Percentiles rank a stretch among this genome's conserved stretches.
These are phyloP conservation scores for Camelina sativa DNA, from an alignment of 345 rosid genomes.

Conservation along the genomic window DNA sequence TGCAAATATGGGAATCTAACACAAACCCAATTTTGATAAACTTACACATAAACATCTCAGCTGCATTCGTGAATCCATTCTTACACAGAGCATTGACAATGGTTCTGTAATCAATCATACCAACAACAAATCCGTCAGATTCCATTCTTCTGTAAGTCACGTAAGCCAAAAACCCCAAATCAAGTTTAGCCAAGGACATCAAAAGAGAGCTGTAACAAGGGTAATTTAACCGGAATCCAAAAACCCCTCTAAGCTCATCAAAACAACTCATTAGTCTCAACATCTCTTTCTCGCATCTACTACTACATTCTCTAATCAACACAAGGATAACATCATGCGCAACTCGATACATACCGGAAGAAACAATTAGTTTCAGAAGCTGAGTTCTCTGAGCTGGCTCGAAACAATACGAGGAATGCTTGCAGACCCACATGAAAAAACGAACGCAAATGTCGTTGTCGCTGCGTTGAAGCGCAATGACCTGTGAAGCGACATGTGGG, in stretches of 20 bases:
- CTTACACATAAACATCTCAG: slow-evolving; percentile 54
- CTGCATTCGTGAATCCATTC: slow-evolving; percentile 49
- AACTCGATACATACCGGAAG: slow-evolving; percentile 43
- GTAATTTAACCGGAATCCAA: slow-evolving; percentile 53
- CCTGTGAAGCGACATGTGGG: slow-evolving; percentile 49
- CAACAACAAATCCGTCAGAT: slow-evolving; percentile 50
- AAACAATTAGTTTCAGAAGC: slow-evolving; percentile 41
- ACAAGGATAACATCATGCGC: slow-evolving; percentile 45
- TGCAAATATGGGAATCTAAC: slow-evolving; percentile 52
- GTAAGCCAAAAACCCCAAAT: slow-evolving; percentile 47
- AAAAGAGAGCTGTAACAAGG: slow-evolving; percentile 57
- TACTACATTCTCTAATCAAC: slow-evolving; percentile 40
- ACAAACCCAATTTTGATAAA: slow-evolving; percentile 50
- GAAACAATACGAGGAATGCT: slow-evolving; percentile 54
- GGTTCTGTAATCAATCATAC: slow-evolving; percentile 50
- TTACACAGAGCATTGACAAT: slow-evolving; percentile 55
- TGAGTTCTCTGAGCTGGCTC: slow-evolving; percentile 42
- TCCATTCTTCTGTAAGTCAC: slow-evolving; percentile 45
- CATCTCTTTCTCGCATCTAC: slow-evolving; percentile 39
- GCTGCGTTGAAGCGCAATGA: slow-evolving; percentile 44
- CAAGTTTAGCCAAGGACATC: slow-evolving; percentile 53
- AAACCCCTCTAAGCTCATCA: slow-evolving; percentile 41
- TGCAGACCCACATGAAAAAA: slow-evolving; percentile 55
- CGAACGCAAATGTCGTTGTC: slow-evolving; percentile 35
- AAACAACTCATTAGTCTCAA: slow-evolving; percentile 49